A percentile compares a stretch with the other conserved stretches of the same genome.
Evolutionary conservation across 768 basidiomycete species (phyloP).

Genomic region (Tephrocybe sp.): DNA sequence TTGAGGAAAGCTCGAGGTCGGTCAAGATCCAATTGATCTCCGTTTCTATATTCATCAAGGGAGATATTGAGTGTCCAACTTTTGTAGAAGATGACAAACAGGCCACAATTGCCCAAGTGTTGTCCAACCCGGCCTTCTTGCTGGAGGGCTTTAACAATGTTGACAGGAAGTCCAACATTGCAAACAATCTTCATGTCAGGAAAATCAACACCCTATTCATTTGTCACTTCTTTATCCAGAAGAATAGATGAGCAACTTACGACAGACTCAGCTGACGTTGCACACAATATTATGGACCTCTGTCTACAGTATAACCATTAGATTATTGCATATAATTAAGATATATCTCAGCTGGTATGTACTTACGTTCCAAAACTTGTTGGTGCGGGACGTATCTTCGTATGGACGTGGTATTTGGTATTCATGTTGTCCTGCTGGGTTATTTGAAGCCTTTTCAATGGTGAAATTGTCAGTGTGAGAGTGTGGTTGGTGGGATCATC

Average conservation of each 20-base stretch:
- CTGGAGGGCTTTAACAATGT: conserved; percentile 17
- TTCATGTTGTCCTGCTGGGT: too few relatives aligned
- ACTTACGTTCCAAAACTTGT: too few relatives aligned
- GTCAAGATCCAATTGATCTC: conserved; percentile 2
- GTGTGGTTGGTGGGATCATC: conserved; percentile 9
- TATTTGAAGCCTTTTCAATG: conserved; percentile 20
- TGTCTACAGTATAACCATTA: too few relatives aligned
- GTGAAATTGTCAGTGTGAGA: conserved; percentile 18
- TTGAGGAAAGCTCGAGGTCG: background rate
- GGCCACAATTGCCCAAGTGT: background rate
- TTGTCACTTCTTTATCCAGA: conserved; percentile 2
- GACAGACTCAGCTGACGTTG: too few relatives aligned
- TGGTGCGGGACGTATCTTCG: too few relatives aligned
- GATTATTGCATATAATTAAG: conserved; percentile 9
- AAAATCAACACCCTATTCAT: conserved; percentile 23
- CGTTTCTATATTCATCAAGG: background rate
- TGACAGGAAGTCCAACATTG: conserved; percentile 14
- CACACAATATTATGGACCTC: too few relatives aligned
- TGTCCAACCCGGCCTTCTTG: conserved; percentile 17
- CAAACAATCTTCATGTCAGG: conserved; percentile 22
- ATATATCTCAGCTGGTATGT: too few relatives aligned
- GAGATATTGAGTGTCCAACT: too few relatives aligned
- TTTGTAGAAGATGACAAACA: conserved; percentile 15
- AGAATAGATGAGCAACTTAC: background rate
- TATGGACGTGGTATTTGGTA: too few relatives aligned